Evolutionary conservation across 176 grass and related monocot species (phyloP), one percentile per base, ranked within the genome.

Genomic region (Cenchrus fungigraminus): DNA sequence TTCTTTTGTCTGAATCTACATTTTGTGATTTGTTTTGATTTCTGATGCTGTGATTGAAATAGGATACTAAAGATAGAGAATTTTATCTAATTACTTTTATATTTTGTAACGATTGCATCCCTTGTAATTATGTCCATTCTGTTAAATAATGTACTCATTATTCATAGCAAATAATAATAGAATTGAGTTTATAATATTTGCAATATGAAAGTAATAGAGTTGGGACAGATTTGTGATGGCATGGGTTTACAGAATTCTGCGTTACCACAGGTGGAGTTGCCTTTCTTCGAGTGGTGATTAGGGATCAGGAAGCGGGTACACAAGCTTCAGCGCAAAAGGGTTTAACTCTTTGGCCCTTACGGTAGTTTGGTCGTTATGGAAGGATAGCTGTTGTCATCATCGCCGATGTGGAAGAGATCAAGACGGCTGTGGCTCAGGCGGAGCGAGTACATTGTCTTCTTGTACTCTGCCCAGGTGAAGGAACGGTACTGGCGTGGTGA

Each of bases 381-480:
- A 40, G 37, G 4, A 40, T 81, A 55, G 29, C 17, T 47, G 14
- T 53, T 59, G 3, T 82, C 32, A 31, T 77, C 20, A 20, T 85
- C 54, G 2, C 89, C 79, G 34, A 68, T 29, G 3, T 85, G 86
- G 87, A 96, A 99, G 71, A 99, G 90, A 15, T 96, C 68, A 14
- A 99, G 97, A 8, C 94, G 90, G 84, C 85, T 89, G 77, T 96
- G 86, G 89, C 97, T 95, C 20, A 99, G 94, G 84, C 90, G 89
- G 47, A 94, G 90, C 3, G 92, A 87, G 84, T 99, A 99, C 97
- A 99, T 99, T 43, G 91, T 90, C 62, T 81, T 94, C 90, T 99
- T 99, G 88, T 92, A 99, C 82, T 99, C 97, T 0, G 89, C 88
- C 97, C 97, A 99, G 68, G 97, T 99, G 86, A 99, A 99, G 8